These are phyloP conservation scores for Hordeum marinum DNA, from an alignment of 176 grass and related monocot genomes.

Conservation along the genomic window DNA sequence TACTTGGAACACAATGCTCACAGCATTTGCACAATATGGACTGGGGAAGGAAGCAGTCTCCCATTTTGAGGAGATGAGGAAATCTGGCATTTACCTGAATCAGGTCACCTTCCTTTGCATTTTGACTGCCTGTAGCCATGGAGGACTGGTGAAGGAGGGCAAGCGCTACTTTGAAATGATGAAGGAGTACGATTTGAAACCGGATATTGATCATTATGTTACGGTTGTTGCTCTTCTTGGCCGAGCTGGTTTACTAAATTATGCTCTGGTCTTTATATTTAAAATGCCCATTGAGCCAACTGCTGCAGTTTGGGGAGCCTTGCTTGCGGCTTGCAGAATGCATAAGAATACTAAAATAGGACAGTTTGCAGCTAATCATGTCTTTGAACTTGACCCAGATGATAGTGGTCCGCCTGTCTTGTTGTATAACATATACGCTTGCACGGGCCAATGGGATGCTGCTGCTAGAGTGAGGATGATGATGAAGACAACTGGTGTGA, in stretches of 20 bases:
- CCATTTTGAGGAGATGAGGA: constrained; percentile 61
- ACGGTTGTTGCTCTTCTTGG: constrained; percentile 58
- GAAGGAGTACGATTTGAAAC: constrained; percentile 45
- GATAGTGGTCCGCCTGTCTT: constrained; percentile 61
- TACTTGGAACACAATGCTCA: constrained; percentile 80
- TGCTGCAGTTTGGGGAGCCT: constrained; percentile 72
- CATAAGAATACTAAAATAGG: constrained; percentile 61
- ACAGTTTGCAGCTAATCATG: constrained; percentile 42
- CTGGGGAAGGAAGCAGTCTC: constrained; percentile 42
- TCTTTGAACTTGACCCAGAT: constrained; percentile 65
- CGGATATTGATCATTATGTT: constrained; percentile 58
- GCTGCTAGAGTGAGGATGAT: constrained; percentile 64
- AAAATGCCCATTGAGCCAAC: constrained; percentile 63
- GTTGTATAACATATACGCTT: constrained; percentile 73
- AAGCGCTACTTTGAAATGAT: constrained; percentile 62
- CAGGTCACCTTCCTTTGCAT: constrained; percentile 56
- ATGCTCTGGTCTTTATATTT: constrained; percentile 47
- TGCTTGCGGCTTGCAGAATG: constrained; percentile 76
- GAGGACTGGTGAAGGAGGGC: constrained; percentile 60
- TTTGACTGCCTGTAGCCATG: constrained; percentile 65
- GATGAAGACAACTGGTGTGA: constrained; percentile 60
- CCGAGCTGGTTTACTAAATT: constrained; percentile 52
- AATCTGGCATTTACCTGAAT: constrained; percentile 47
- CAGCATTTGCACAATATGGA: constrained; percentile 53
- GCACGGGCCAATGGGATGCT: constrained; percentile 52